A percentile compares a stretch with the other conserved stretches of the same genome.
Conservation (phyloP, 2,329 filamentous ascomycete species). For the Alternaria tenuissima region DNA sequence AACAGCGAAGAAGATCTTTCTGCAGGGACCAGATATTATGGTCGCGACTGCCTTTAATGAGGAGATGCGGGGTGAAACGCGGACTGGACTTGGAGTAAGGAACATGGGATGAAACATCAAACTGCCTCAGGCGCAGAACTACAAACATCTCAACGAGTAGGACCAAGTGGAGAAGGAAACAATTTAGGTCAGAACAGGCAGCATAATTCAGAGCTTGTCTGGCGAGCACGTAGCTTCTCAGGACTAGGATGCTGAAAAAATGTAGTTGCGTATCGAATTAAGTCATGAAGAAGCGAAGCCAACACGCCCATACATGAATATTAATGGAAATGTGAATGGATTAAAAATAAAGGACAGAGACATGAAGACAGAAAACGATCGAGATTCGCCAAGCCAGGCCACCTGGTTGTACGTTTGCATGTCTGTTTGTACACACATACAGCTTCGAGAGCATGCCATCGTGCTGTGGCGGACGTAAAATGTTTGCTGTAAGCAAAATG, state of each 20-base stretch:
- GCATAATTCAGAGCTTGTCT: not conserved
- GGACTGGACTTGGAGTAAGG: conserved; percentile 22
- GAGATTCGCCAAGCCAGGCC: not conserved
- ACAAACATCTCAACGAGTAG: conserved; percentile 7
- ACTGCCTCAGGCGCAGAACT: conserved; percentile 20
- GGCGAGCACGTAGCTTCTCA: not conserved
- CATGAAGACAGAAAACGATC: not conserved
- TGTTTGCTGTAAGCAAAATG: not conserved
- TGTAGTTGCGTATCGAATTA: not conserved
- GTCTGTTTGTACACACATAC: not conserved
- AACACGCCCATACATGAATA: not conserved
- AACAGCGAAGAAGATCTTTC: conserved; percentile 13
- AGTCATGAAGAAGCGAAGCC: not conserved
- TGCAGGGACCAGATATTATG: conserved; percentile 10
- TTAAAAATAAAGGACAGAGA: not conserved
- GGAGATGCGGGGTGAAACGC: conserved; percentile 29
- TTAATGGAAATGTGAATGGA: not conserved
- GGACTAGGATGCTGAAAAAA: not conserved
- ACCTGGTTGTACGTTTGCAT: not conserved
- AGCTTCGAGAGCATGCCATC: not conserved
- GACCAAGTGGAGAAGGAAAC: conserved; percentile 1
- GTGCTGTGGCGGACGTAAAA: not conserved
- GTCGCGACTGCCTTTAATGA: conserved; percentile 23
- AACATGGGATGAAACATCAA: conserved; percentile 32
- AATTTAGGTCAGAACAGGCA: not conserved